Base-by-base conservation (phyloP, 805 yeast genomes). In the Kuraishia ogatae region DNA sequence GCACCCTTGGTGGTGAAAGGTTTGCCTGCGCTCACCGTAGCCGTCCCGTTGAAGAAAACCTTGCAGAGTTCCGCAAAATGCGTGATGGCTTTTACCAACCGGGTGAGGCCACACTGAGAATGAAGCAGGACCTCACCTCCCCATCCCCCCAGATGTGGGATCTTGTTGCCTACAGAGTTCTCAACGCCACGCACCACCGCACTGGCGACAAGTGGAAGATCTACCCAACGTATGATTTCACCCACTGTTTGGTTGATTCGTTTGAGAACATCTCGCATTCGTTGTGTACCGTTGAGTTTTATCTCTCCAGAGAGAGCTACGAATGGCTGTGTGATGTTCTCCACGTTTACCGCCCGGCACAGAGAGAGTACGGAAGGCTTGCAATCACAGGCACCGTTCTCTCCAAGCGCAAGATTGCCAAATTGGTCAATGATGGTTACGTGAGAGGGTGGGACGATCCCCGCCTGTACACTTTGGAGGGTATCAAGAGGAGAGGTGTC, bases 121-220 rank as follows among this genome's bases (percentile, higher is more conserved):
- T 94, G 98, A 93, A 93, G 70, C 97, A 90, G 77, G 97, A 94
- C 66, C 75, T 94, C 59, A 67, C 71, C 8, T 87, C 94, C 19
- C 96, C 97, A 59, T 88, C 89, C 60, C 99, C 99, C 19, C 99
- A 94, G 75, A 94, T 94, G 99, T 94, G 99, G 99, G 99, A 94
- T 73, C 79, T 94, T 60, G 94, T 94, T 59, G 99, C 99, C 13
- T 94, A 94, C 74, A 83, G 99, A 70, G 97, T 94, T 2, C 77
- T 94, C 63, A 80, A 93, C 63, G 91, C 96, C 15, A 82, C 91
- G 39, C 99, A 94, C 72, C 96, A 93, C 72, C 85, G 98, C 74
- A 94, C 99, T 13, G 99, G 98, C 55, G 86, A 83, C 67, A 89
- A 89, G 72, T 94, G 99, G 99, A 89, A 87, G 73, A 93, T 94